Evolutionary conservation across 768 basidiomycete species (phyloP), one percentile per base, ranked within the genome.

Genomic region (Russula sp.): DNA sequence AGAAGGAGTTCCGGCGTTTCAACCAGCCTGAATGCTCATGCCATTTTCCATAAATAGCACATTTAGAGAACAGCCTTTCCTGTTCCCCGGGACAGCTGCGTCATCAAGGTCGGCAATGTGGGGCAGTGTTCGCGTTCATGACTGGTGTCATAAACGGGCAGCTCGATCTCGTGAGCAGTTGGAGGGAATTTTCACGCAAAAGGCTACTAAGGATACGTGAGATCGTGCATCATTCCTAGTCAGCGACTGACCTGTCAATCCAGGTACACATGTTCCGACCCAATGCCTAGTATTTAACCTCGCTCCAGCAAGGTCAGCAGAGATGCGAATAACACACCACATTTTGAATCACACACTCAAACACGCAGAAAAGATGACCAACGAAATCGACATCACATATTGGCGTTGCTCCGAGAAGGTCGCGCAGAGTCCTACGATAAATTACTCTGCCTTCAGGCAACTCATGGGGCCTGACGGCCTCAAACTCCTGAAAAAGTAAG

Each of bases 401-500:
- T 61, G 45, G 45, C 42, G 44, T 0, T 54, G 59, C 45, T 55
- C 59, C 9, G 47, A 55, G 20, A 48, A 31, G 37, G 49, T 32
- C 48, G 31, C 44, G n/a, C 10, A 50, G 22, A 18, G 55, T 34
- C 54, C 45, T 13, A 48, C 47, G 54, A 61, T 39, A 20, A 37
- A n/a, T 16, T 22, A 61, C 6, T 34, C 52, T 0, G 55, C 48
- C 32, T 62, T 62, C 31, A 55, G 39, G n/a, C 16, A 20, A 31
- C 52, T 62, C 48, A 5, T 56, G 44, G 40, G 39, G 6, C 40
- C 49, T 16, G 34, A 52, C 4, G 9, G 40, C 35, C 48, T 51
- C 55, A 57, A 52, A 6, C 20, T 55, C 3, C 39, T 52, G 55
- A 62, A 62, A 11, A 13, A 52, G 51, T 54, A 51, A 58, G 39